These are phyloP conservation scores for Sanghuangporus sanghuang DNA, from an alignment of 1,284 basidiomycete genomes.

Conservation along the genomic window DNA sequence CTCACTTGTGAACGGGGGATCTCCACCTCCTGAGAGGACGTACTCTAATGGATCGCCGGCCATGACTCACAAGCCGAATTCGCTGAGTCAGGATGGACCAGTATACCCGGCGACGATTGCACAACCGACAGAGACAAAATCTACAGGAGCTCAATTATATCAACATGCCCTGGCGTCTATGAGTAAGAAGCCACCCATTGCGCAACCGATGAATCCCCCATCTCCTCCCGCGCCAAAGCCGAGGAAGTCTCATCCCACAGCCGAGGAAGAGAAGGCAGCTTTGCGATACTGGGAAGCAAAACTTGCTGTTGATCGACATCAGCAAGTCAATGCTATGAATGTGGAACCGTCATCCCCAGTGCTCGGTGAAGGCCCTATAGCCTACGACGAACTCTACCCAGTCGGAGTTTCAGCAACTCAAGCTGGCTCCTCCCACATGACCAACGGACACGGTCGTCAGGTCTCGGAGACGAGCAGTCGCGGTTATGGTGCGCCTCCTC, in stretches of 20 bases:
- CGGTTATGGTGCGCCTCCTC: constrained; percentile 34
- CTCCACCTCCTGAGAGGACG: constrained; percentile 8
- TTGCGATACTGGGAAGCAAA: constrained; percentile 68
- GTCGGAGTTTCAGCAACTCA: constrained; percentile 22
- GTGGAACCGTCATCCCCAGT: constrained; percentile 22
- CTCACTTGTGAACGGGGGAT: not conserved
- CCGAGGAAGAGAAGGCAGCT: constrained; percentile 60
- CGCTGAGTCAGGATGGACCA: not conserved
- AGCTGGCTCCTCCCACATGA: not conserved
- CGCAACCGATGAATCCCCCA: constrained; percentile 30
- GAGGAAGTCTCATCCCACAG: constrained; percentile 27
- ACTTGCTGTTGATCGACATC: constrained; percentile 56
- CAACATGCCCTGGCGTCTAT: constrained; percentile 23
- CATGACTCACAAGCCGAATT: constrained; percentile 1
- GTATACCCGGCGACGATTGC: not conserved
- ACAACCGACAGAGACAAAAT: constrained; percentile 8
- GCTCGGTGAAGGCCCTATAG: constrained; percentile 29
- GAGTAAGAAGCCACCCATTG: constrained; percentile 24
- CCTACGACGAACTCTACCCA: constrained; percentile 57
- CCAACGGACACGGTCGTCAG: not conserved
- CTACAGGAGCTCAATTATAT: constrained; percentile 23
- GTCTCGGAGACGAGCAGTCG: not conserved
- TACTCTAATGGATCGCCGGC: constrained; percentile 2
- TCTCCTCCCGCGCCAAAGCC: constrained; percentile 17
- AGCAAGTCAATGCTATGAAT: constrained; percentile 31